Conservation (phyloP, 306 rosid species). For the Arachis hypogaea region DNA sequence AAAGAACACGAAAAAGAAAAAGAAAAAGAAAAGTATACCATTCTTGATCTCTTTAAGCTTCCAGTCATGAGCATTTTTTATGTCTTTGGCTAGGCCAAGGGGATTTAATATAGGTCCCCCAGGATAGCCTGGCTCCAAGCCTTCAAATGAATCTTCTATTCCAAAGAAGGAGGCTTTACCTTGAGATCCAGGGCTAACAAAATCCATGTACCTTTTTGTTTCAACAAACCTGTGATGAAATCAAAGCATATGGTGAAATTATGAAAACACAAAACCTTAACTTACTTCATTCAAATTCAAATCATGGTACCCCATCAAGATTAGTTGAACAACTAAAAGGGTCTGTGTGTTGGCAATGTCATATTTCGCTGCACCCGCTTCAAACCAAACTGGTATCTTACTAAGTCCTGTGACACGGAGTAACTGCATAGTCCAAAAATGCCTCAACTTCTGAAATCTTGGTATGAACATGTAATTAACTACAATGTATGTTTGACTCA, state of each 20-base stretch:
- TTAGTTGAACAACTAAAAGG: constrained; percentile 73
- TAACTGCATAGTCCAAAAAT: constrained; percentile 53
- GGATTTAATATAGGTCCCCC: constrained; percentile 90
- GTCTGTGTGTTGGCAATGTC: constrained; percentile 72
- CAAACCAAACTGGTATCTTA: constrained; percentile 76
- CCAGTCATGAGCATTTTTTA: constrained; percentile 70
- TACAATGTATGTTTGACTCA: constrained; percentile 42
- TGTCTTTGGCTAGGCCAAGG: constrained; percentile 85
- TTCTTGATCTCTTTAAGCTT: constrained; percentile 94
- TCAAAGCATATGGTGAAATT: background rate
- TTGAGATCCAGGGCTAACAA: constrained; percentile 87
- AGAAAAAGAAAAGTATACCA: constrained; percentile 48
- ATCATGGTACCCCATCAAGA: constrained; percentile 74
- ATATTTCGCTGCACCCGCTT: constrained; percentile 81
- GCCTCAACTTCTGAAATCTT: background rate
- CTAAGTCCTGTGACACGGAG: constrained; percentile 76
- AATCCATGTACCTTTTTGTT: constrained; percentile 95
- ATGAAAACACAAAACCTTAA: constrained; percentile 19
- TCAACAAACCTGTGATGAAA: constrained; percentile 63
- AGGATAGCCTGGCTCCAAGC: constrained; percentile 95
- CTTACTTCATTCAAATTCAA: constrained; percentile 22
- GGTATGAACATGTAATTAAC: background rate
- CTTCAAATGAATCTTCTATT: constrained; percentile 73
- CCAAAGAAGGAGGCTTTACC: constrained; percentile 78
- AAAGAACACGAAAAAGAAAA: background rate